phyloP scores from a whole-genome alignment of 2,329 filamentous ascomycete genomes.

The Claviceps digitariae region DNA sequence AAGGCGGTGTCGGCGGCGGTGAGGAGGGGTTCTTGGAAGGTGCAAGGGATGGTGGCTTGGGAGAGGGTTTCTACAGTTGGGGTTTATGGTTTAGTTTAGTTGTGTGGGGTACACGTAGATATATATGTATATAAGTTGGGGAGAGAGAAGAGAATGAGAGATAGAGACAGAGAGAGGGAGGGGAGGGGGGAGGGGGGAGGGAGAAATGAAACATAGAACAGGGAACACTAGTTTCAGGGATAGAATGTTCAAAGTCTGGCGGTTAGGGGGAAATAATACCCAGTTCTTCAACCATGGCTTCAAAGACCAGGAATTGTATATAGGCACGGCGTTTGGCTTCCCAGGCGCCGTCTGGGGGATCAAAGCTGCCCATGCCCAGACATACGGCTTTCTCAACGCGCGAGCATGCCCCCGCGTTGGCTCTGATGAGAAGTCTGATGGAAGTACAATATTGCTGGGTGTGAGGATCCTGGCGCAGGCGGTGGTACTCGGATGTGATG shows the following conservation, averaged over 20 bases:
- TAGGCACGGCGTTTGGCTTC: constrained; percentile 32
- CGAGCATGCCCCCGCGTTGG: constrained; percentile 10
- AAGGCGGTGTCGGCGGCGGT: constrained; percentile 34
- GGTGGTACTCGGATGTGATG: constrained; percentile 17
- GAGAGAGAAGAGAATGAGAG: background rate
- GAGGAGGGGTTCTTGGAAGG: constrained; percentile 43
- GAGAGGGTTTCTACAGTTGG: background rate
- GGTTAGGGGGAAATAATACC: constrained; percentile 16
- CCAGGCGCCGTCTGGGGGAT: constrained; percentile 32
- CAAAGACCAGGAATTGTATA: constrained; percentile 40
- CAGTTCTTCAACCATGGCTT: constrained; percentile 30
- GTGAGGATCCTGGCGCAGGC: constrained; percentile 16
- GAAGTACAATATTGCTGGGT: constrained; percentile 13
- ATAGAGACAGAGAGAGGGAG: too few species aligned
- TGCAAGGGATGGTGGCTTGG: constrained; percentile 23
- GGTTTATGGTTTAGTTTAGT: background rate
- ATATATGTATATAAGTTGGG: too few species aligned
- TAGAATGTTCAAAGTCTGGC: too few species aligned
- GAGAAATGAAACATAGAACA: background rate
- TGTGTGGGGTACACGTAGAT: too few species aligned
- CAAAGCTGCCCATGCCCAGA: constrained; percentile 41
- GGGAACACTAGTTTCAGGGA: too few species aligned
- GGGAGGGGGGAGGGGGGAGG: background rate
- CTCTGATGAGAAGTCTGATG: constrained; percentile 22
- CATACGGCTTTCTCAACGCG: constrained; percentile 33